Base-by-base conservation (phyloP, 768 basidiomycete genomes). In the Trichaptum fuscoviolaceum region DNA sequence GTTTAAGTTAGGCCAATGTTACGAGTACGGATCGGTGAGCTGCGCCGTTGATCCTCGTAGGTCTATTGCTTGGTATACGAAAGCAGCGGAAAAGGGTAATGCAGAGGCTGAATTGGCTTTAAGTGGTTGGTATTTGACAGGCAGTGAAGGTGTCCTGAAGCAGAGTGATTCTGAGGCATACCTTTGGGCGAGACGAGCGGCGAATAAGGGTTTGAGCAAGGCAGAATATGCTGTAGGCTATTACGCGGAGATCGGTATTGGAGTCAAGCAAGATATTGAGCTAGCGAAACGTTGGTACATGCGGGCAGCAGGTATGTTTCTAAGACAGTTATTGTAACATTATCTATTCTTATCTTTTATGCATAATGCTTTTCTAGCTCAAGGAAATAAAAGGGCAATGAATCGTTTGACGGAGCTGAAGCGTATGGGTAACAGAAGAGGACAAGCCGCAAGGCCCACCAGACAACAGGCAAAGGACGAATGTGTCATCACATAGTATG, bases 161-260 rank as follows among this genome's bases (percentile, higher is more conserved):
- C 97, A 99, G 81, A 95, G 93, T 72, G 97, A 99, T 76, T 92
- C 91, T 1, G 97, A 99, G 76, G 97, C 97, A n/a, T 99, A 97
- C 77, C 77, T 99, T 57, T 99, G 97, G 97, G 97, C 96, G 12
- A 83, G 96, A 35, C 86, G 93, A 64, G 95, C 96, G 20, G 97
- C 95, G 25, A 97, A 98, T 77, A 98, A 97, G 77, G 97, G 96
- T 7, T 74, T 97, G 71, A 91, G 91, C 74, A 98, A 97, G 77
- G 97, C 97, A 0, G 97, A 99, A 77, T 99, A 98, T 78, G 97
- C 97, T 10, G 96, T 99, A 23, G 97, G 96, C 26, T 97, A 98
- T 77, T 99, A 99, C 76, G 93, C 95, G 0, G 97, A 99, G 77
- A 91, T 96, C 12, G 97, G 96, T 2, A 99, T 99, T 70, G 97